Base-by-base conservation (phyloP, 495 filamentous ascomycete genomes). In the Daldinia loculata region DNA sequence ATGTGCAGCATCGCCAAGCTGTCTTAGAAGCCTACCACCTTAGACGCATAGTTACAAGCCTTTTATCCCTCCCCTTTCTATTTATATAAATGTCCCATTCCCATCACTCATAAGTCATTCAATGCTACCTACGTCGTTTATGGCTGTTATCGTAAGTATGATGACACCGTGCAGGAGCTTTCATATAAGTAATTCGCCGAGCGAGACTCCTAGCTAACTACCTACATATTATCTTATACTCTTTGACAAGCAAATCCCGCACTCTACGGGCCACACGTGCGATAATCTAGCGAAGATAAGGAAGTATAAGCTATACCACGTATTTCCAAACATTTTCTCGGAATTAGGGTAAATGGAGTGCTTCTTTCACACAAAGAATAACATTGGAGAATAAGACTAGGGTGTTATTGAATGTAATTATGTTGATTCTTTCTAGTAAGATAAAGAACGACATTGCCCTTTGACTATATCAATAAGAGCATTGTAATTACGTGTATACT, bases 141-240 rank as follows among this genome's bases (percentile, higher is more conserved):
- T 39, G 17, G 14, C 19, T 27, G 29, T 24, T 41, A n/a, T 57
- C 38, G 56, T 66, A 66, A 30, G 17, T 29, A 60, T 72, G 63
- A 72, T 56, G 55, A 36, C 58, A 60, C 24, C 27, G 38, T 48
- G 69, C 60, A 67, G 61, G 12, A 36, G n/a, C 12, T 19, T 56
- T 61, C 55, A 64, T 67, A 56, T 67, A 67, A 67, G 3, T 55
- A 67, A 59, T 51, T 56, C 61, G 50, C 67, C 67, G 61, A 66
- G 56, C 61, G 56, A 70, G 32, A 5, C 50, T 57, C 29, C 56
- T 32, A 57, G 22, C 56, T 15, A 26, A 34, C 15, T 12, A 17
- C 7, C 15, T 12, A 17, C 7, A 48, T 27, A 12, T 4, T 67
- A 36, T 48, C 17, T 38, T n/a, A 15, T 52, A 24, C n/a, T 36